Evolutionary conservation across 306 rosid genomes (phyloP).

Genomic region (Vigna angularis): DNA sequence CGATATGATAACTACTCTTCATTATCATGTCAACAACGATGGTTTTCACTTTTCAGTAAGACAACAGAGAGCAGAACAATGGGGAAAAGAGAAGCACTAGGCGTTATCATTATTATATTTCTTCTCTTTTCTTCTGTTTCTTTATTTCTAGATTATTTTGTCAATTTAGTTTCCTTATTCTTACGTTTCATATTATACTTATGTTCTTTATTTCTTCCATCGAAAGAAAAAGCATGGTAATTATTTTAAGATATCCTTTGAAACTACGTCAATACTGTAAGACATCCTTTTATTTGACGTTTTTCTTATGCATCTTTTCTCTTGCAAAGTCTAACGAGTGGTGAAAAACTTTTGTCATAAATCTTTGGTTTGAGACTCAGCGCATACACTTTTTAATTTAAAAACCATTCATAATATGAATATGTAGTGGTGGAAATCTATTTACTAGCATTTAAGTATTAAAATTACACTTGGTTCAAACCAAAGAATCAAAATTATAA

Average conservation of each 20-base stretch:
- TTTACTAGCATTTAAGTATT: too few relatives aligned
- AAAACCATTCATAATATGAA: too few relatives aligned
- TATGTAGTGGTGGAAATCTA: too few relatives aligned
- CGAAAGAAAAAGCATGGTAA: slow-evolving; percentile 30
- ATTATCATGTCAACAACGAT: slow-evolving; percentile 21
- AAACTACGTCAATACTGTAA: slow-evolving; percentile 15
- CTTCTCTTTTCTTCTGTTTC: not conserved
- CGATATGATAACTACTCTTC: slow-evolving; percentile 34
- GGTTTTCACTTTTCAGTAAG: not conserved
- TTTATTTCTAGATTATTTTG: not conserved
- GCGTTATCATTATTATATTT: not conserved
- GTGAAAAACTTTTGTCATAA: not conserved
- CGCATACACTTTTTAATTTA: too few relatives aligned
- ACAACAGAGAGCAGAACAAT: not conserved
- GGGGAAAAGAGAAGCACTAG: not conserved
- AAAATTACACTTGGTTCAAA: too few relatives aligned
- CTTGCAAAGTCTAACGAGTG: not conserved
- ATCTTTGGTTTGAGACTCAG: too few relatives aligned
- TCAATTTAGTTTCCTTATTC: slow-evolving; percentile 41
- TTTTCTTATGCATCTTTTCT: not conserved
- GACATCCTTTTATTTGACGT: slow-evolving; percentile 27
- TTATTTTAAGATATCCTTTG: slow-evolving; percentile 31
- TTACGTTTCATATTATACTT: slow-evolving; percentile 24
- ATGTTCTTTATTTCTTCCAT: slow-evolving; percentile 5
- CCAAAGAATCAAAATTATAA: too few relatives aligned